Evolutionary conservation across 495 filamentous ascomycete species (phyloP).

Genomic region (Tetracladium setigerum): DNA sequence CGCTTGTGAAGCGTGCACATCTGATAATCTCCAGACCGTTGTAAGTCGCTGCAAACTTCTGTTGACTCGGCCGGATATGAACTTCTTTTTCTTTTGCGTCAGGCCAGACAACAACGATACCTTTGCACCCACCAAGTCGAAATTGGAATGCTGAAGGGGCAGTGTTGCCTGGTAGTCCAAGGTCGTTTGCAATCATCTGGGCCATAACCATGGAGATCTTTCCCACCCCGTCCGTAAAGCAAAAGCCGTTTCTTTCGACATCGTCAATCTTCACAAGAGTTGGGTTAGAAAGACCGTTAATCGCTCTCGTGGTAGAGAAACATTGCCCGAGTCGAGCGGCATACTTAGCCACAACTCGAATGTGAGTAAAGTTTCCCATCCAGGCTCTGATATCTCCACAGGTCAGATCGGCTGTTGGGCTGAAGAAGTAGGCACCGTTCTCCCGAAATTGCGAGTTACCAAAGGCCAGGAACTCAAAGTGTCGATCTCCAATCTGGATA

Average conservation of each 20-base stretch:
- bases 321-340: slow-evolving; percentile 86
- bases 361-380: slow-evolving; percentile 84
- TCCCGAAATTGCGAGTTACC: slow-evolving; percentile 95
- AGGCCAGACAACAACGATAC: slow-evolving; percentile 67
- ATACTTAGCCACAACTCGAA: slow-evolving; percentile 74
- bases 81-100: slow-evolving; percentile 54
- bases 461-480: slow-evolving; percentile 87
- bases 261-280: slow-evolving; percentile 50
- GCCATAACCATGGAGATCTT: slow-evolving; percentile 80
- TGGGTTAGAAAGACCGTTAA: slow-evolving; percentile 30
- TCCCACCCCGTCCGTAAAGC: slow-evolving; percentile 89
- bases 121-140: slow-evolving; percentile 86
- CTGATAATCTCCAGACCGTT: slow-evolving; percentile 78
- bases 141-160: slow-evolving; percentile 85
- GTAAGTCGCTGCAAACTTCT: slow-evolving; percentile 72
- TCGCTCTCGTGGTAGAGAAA: slow-evolving; percentile 83
- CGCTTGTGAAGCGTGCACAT: slow-evolving; percentile 62
- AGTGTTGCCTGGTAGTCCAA: slow-evolving; percentile 37
- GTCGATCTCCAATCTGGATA: slow-evolving; percentile 71
- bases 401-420: slow-evolving; percentile 48
- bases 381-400: slow-evolving; percentile 72
- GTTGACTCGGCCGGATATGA: slow-evolving; percentile 72
- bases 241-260: slow-evolving; percentile 54
- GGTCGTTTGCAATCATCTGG: slow-evolving; percentile 55
- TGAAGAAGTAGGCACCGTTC: slow-evolving; percentile 86